Evolutionary conservation across 208 protist genomes (phyloP).

Genomic region (Leishmania major): DNA sequence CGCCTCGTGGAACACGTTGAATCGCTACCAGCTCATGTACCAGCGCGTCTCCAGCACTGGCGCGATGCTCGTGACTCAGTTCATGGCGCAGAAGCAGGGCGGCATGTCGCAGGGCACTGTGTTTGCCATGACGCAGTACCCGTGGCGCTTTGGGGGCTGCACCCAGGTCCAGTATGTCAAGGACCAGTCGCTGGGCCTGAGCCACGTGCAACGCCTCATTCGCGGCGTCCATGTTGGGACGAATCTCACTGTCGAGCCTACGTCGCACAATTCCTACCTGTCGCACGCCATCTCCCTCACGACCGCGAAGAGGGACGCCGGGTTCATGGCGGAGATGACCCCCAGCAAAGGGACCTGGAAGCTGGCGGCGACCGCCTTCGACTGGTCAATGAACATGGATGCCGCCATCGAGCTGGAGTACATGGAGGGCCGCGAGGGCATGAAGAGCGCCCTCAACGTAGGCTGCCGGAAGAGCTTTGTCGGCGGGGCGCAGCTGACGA

Average conservation of each 20-base stretch:
- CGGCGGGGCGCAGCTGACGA: slow-evolving; percentile 61
- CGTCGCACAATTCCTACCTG: slow-evolving; percentile 63
- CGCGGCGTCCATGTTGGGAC: slow-evolving; percentile 83
- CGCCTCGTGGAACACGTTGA: slow-evolving; percentile 85
- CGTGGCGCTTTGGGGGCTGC: slow-evolving; percentile 82
- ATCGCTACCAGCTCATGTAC: slow-evolving; percentile 88
- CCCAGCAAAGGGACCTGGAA: slow-evolving; percentile 87
- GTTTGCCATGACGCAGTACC: slow-evolving; percentile 89
- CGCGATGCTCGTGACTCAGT: slow-evolving; percentile 81
- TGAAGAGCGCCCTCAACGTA: slow-evolving; percentile 70
- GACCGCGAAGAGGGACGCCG: slow-evolving; percentile 65
- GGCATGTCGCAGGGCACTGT: slow-evolving; percentile 81
- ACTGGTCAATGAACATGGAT: slow-evolving; percentile 77
- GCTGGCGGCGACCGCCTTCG: slow-evolving; percentile 54
- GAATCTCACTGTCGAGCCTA: slow-evolving; percentile 63
- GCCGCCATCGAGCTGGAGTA: slow-evolving; percentile 80
- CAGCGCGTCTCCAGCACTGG: slow-evolving; percentile 81
- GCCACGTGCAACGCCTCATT: slow-evolving; percentile 81
- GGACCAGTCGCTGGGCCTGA: slow-evolving; percentile 74
- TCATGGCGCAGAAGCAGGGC: slow-evolving; percentile 87
- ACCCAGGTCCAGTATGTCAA: slow-evolving; percentile 88
- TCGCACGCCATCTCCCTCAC: slow-evolving; percentile 65
- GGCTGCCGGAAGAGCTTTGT: slow-evolving; percentile 73
- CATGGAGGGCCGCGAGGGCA: slow-evolving; percentile 61
- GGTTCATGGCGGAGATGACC: slow-evolving; percentile 62